A percentile compares a stretch with the other conserved stretches of the same genome.
phyloP scores from a whole-genome alignment of 2,329 filamentous ascomycete genomes.

The Talaromyces sp. region DNA sequence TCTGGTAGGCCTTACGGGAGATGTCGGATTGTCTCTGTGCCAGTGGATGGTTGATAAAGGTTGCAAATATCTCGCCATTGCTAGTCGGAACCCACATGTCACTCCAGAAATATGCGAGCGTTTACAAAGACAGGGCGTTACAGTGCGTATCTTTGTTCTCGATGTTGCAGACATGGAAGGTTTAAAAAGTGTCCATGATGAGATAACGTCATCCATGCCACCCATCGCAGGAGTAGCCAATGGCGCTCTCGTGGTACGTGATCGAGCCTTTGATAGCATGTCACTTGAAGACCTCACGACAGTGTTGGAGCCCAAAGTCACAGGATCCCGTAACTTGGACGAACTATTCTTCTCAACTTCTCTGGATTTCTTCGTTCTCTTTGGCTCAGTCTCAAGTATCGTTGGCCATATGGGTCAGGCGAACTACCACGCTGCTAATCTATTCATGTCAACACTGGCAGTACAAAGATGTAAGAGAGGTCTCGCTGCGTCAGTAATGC shows the following conservation, averaged over 20 bases:
- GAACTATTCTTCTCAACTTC: slow-evolving; percentile 23
- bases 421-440: slow-evolving; percentile 32
- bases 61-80: slow-evolving; percentile 31
- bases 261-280: slow-evolving; percentile 36
- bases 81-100: slow-evolving; percentile 33
- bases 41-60: slow-evolving; percentile 35
- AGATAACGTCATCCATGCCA: slow-evolving; percentile 24
- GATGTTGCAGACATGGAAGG: slow-evolving; percentile 7
- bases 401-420: slow-evolving; percentile 39
- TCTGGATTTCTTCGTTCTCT: slow-evolving; percentile 42
- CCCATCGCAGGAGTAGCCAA: slow-evolving; percentile 39
- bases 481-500: slow-evolving; percentile 26
- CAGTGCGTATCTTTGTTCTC: background rate
- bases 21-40: slow-evolving; percentile 33
- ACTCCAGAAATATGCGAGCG: background rate
- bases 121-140: background rate
- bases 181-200: background rate
- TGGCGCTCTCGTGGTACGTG: slow-evolving; percentile 40
- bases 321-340: slow-evolving; percentile 32
- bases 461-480: slow-evolving; percentile 19
- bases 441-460: slow-evolving; percentile 25
- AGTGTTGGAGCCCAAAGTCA: slow-evolving; percentile 40
- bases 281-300: slow-evolving; percentile 30
- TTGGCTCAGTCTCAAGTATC: slow-evolving; percentile 33
- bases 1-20: slow-evolving; percentile 33